These are phyloP conservation scores for Xylariaceae sp. DNA, from an alignment of 2,329 filamentous ascomycete genomes.

Conservation along the genomic window DNA sequence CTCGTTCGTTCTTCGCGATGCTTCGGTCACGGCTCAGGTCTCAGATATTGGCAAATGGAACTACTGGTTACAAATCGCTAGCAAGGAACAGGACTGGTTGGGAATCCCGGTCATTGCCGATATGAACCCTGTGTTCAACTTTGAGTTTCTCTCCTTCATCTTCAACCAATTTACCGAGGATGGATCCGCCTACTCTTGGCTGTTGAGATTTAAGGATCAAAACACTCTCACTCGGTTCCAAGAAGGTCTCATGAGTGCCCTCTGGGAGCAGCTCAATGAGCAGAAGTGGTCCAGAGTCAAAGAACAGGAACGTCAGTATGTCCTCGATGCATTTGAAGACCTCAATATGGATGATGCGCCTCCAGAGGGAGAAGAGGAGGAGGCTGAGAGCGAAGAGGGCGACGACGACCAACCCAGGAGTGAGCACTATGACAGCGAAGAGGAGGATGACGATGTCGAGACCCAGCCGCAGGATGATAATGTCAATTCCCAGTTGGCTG, in stretches of 20 bases:
- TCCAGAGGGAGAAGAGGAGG: constrained; percentile 50
- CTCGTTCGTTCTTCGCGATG: constrained; percentile 79
- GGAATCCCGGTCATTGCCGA: constrained; percentile 83
- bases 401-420: constrained; percentile 64
- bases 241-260: constrained; percentile 87
- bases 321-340: constrained; percentile 93
- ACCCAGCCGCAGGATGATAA: constrained; percentile 72
- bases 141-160: constrained; percentile 97
- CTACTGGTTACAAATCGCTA: constrained; percentile 89
- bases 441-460: constrained; percentile 75
- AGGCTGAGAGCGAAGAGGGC: constrained; percentile 53
- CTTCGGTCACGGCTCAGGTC: constrained; percentile 72
- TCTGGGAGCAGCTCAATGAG: constrained; percentile 96
- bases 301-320: constrained; percentile 89
- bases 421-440: constrained; percentile 66
- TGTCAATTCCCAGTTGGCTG: constrained; percentile 88
- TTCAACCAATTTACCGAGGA: constrained; percentile 95
- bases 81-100: constrained; percentile 76
- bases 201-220: constrained; percentile 86
- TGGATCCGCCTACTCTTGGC: constrained; percentile 91
- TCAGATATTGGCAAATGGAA: constrained; percentile 87
- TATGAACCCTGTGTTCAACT: constrained; percentile 98
- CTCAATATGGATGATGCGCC: constrained; percentile 82
- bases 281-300: constrained; percentile 92
- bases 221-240: constrained; percentile 81